phyloP scores from a whole-genome alignment of 306 rosid genomes.

The Delonix regia region DNA sequence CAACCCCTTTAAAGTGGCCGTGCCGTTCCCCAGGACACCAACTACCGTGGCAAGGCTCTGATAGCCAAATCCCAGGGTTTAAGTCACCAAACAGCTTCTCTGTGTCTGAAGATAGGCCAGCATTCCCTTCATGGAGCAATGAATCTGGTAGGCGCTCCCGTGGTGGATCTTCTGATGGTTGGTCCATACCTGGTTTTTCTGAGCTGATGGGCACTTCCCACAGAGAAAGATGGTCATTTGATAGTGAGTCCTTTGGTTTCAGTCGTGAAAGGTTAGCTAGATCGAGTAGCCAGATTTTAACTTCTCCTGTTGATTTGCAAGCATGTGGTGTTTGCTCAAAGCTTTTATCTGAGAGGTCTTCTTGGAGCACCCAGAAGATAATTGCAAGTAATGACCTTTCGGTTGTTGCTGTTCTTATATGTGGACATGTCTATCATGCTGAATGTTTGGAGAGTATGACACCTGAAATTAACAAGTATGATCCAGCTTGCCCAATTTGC shows the following conservation, averaged over 20 bases:
- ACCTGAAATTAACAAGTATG: conserved; percentile 77
- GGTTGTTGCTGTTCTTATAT: conserved; percentile 76
- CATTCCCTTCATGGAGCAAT: conserved; percentile 69
- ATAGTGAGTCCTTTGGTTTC: conserved; percentile 80
- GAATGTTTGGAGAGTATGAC: conserved; percentile 93
- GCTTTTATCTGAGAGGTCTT: conserved; percentile 61
- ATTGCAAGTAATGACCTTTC: conserved; percentile 56
- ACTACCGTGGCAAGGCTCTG: conserved; percentile 63
- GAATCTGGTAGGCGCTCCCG: conserved; percentile 66
- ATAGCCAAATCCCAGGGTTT: conserved; percentile 52
- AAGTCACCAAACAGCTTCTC: conserved; percentile 68
- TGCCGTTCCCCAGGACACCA: conserved; percentile 73
- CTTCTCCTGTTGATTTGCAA: conserved; percentile 74
- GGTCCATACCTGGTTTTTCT: conserved; percentile 88
- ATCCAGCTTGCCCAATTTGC: conserved; percentile 90
- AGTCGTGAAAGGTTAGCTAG: conserved; percentile 66
- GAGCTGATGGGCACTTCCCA: conserved; percentile 78
- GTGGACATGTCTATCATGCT: conserved; percentile 90
- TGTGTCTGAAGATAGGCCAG: conserved; percentile 70
- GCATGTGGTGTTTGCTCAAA: conserved; percentile 74
- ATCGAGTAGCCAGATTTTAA: conserved; percentile 63
- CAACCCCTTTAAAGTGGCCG: conserved; percentile 60
- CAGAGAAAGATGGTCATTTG: conserved; percentile 88
- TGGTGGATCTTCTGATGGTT: conserved; percentile 90
- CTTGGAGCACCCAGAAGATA: conserved; percentile 64